phyloP scores from a whole-genome alignment of 139 green algal species.

The Chlorella sorokiniana region DNA sequence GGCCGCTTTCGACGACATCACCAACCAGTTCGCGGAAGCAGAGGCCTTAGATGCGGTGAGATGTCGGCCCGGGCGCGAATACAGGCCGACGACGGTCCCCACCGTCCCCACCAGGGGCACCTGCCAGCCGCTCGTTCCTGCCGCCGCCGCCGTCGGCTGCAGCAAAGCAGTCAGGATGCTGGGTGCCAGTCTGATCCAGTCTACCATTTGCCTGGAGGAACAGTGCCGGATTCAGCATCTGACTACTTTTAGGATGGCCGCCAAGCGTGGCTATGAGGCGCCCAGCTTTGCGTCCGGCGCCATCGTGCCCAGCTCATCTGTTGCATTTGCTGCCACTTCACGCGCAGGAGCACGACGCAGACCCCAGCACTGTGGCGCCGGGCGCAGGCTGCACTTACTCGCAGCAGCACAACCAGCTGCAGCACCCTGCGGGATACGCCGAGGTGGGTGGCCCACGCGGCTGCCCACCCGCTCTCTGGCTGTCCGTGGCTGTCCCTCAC shows the following conservation, averaged over 20 bases:
- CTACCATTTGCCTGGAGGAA: too few species aligned
- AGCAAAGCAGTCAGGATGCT: too few species aligned
- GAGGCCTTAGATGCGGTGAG: not conserved
- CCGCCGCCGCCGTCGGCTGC: not conserved
- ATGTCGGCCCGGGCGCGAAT: not conserved
- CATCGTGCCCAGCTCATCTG: too few species aligned
- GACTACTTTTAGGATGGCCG: too few species aligned
- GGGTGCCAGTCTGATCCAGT: too few species aligned
- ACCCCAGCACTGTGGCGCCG: not conserved
- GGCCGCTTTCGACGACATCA: slow-evolving; percentile 43
- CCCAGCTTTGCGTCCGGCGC: not conserved
- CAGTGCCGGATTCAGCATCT: too few species aligned
- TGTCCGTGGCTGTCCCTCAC: not conserved
- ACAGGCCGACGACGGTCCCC: not conserved
- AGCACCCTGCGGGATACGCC: not conserved
- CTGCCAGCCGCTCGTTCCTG: too few species aligned
- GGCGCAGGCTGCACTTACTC: not conserved
- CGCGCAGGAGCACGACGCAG: not conserved
- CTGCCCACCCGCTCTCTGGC: not conserved
- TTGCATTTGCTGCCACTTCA: not conserved
- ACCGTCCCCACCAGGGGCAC: not conserved
- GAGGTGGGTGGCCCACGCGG: not conserved
- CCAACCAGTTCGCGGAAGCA: slow-evolving; percentile 30
- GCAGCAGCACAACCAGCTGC: slow-evolving; percentile 11
- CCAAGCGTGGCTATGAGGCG: not conserved